Conservation (phyloP, 2,329 filamentous ascomycete genomes). For the Dothideomycetes sp. region DNA sequence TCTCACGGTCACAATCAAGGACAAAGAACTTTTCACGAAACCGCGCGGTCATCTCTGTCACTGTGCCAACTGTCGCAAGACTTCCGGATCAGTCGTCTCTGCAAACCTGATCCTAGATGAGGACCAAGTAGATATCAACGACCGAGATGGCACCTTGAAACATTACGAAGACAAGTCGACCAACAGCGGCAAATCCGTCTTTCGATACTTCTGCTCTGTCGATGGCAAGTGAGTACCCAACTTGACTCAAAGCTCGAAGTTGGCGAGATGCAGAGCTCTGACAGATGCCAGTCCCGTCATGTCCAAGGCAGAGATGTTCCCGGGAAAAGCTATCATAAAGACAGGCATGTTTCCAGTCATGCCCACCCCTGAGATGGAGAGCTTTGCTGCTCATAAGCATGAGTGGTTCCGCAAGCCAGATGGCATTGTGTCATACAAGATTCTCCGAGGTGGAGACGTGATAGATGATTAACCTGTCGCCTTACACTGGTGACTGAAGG, state of each 20-base stretch:
- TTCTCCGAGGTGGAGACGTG: conserved; percentile 13
- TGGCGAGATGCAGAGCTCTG: neutral
- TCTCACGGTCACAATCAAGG: conserved; percentile 41
- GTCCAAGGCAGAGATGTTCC: conserved; percentile 25
- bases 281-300: conserved; percentile 35
- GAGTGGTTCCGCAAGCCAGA: conserved; percentile 35
- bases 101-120: conserved; percentile 34
- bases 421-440: conserved; percentile 31
- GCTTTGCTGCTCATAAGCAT: conserved; percentile 36
- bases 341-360: conserved; percentile 43
- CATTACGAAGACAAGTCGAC: conserved; percentile 38
- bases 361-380: conserved; percentile 37
- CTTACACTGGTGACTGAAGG: too few relatives aligned
- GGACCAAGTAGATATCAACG: conserved; percentile 38
- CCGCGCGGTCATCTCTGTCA: conserved; percentile 42
- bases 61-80: conserved; percentile 44
- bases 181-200: conserved; percentile 37
- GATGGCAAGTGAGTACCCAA: conserved; percentile 35
- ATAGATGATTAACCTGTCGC: conserved; percentile 4
- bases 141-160: conserved; percentile 37
- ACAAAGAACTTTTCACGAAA: conserved; percentile 38
- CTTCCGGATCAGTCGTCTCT: conserved; percentile 35
- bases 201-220: conserved; percentile 37
- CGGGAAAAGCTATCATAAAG: conserved; percentile 40
- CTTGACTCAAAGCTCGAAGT: neutral